Evolutionary conservation across 2,329 filamentous ascomycete species (phyloP), one percentile per base, ranked within the genome.

Genomic region (Sarocladium kiliense): DNA sequence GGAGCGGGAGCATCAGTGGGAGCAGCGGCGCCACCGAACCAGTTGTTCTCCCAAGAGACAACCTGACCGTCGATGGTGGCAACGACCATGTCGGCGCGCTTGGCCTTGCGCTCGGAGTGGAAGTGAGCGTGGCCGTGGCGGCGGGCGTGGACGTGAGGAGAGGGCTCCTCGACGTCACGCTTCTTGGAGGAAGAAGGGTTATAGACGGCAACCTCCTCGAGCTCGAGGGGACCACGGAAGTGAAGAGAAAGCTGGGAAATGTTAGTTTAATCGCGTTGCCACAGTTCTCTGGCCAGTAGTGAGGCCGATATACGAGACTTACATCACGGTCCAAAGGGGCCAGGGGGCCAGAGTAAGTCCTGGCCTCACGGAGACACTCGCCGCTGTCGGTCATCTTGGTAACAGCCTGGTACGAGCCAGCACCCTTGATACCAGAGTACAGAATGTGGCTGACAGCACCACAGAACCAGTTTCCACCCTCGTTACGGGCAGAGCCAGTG

Each of bases 241-340:
- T 90, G 85, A 58, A 89, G 69, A 1, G 87, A 89, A 27, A 91
- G 75, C 87, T 90, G 57, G 1, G 26, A 21, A 21, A 21, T 23
- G 39, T 44, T 18, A 44, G 39, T 21, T 9, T 5, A 11, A 21
- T 11, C 12, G 19, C 11, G 6, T 44, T 23, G 19, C 23, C 39
- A 16, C 5, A 9, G 9, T n/a, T 39, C 36, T 39, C 9, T 39
- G 6, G 12, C 19, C 19, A 21, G 14, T 7, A 18, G 11, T 39
- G 7, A 9, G 7, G 18, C n/a, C 3, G 39, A 14, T 9, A 18
- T 18, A 18, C 6, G 39, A 18, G 23, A 68, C 82, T 70, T 73
- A 90, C 87, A 72, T 87, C 87, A 66, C 88, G 84, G 58, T 88
- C 78, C 32, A 90, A 76, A 6, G 88, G 88, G 26, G 85, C 80